Evolutionary conservation across 306 rosid genomes (phyloP).

Genomic region (Dryas alaskensis): DNA sequence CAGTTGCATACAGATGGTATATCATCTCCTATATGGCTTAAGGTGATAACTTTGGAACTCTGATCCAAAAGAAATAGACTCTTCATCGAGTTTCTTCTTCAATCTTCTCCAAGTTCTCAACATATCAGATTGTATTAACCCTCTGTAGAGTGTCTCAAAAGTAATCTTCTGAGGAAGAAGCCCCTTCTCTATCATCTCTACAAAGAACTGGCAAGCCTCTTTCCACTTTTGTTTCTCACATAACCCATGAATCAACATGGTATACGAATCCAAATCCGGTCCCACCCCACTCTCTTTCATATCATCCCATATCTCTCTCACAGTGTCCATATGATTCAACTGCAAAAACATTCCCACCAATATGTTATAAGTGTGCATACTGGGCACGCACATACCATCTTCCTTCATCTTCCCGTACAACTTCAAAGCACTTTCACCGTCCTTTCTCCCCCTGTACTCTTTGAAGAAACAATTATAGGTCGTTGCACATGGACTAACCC

Average conservation of each 20-base stretch:
- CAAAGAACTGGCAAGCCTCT: conserved; percentile 75
- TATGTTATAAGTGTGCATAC: conserved; percentile 58
- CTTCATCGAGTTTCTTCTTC: conserved; percentile 86
- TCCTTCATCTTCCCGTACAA: conserved; percentile 73
- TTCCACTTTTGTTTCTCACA: conserved; percentile 72
- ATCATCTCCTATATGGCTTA: conserved; percentile 78
- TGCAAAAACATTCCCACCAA: conserved; percentile 64
- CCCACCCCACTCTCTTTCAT: conserved; percentile 66
- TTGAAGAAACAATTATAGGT: conserved; percentile 81
- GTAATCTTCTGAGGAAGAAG: conserved; percentile 86
- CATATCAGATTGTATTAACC: conserved; percentile 81
- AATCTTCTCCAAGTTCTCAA: conserved; percentile 92
- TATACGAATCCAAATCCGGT: conserved; percentile 80
- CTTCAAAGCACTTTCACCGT: conserved; percentile 58
- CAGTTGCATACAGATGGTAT: not conserved
- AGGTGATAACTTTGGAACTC: conserved; percentile 74
- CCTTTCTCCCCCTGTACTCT: conserved; percentile 77
- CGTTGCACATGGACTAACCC: conserved; percentile 59
- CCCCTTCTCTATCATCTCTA: conserved; percentile 93
- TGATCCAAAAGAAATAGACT: conserved; percentile 74
- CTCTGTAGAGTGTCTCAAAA: conserved; percentile 79
- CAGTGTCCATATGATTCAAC: conserved; percentile 41
- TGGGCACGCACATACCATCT: conserved; percentile 53
- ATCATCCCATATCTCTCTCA: conserved; percentile 68
- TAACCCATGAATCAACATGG: conserved; percentile 64